Base-by-base conservation (phyloP, 768 basidiomycete species). In the Heimioporus sp. region DNA sequence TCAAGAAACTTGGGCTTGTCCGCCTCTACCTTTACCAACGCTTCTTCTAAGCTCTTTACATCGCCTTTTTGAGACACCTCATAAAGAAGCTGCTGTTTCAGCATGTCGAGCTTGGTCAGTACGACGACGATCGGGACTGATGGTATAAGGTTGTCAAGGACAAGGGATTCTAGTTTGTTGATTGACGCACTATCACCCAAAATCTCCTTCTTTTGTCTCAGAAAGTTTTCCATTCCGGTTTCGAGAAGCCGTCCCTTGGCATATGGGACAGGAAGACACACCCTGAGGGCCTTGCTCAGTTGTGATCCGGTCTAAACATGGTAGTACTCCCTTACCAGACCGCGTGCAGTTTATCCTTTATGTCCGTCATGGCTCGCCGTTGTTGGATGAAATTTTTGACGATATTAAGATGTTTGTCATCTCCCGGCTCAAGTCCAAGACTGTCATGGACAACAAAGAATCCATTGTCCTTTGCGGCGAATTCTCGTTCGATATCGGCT, bases 101-200 rank as follows among this genome's bases (percentile, higher is more conserved):
- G n/a, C 6, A 51, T 5, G 37, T 51, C 49, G 11, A 51, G 16
- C 31, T 44, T 51, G 19, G 43, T 51, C 30, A 51, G 43, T 2
- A 51, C 49, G 11, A 51, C 43, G 21, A 51, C 30, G 17, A 51
- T 10, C 3, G 49, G 49, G 42, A 51, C 49, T 51, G 20, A 5
- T 28, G 12, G 5, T 28, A 28, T n/a, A 28, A 28, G 7, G 5
- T 3, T 5, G n/a, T 37, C n/a, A n/a, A n/a, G 24, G 24, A 28
- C 2, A 28, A 7, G 15, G 36, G 17, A 37, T 37, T 5, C n/a
- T 15, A n/a, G n/a, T 16, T 17, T 20, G 24, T 28, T 38, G 9
- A 19, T 40, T 12, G 15, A 20, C 31, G 47, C 19, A 48, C 47
- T 48, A 21, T 48, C 16, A 9, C 47, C 47, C 19, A 48, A 10